phyloP scores from a whole-genome alignment of 768 basidiomycete species.

The Leccinum uliginosum region DNA sequence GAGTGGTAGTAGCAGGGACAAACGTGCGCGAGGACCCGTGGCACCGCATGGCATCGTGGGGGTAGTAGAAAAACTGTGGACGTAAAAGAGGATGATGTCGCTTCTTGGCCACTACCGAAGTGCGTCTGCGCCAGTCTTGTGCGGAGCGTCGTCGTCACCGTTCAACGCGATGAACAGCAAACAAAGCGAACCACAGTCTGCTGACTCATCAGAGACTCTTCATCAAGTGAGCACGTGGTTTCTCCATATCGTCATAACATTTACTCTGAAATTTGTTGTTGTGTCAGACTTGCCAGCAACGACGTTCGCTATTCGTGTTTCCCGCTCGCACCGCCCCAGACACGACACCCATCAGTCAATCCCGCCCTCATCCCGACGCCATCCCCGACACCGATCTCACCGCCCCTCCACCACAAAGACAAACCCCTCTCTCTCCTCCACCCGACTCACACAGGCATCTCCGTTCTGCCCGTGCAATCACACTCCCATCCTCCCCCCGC shows the following conservation, averaged over 20 bases:
- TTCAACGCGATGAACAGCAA: conserved; percentile 9
- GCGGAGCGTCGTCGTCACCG: conserved; percentile 6
- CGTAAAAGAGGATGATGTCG: conserved; percentile 6
- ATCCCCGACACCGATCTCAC: background rate
- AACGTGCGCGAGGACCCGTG: conserved; percentile 36
- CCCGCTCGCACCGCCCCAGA: background rate
- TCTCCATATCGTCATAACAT: conserved; percentile 31
- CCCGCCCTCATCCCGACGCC: conserved; percentile 3
- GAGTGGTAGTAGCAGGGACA: conserved; percentile 24
- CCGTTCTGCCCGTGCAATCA: conserved; percentile 29
- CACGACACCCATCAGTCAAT: background rate
- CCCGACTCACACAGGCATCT: conserved; percentile 27
- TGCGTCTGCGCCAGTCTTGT: conserved; percentile 9
- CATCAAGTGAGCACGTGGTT: conserved; percentile 32
- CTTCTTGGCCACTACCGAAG: conserved; percentile 16
- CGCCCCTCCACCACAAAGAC: background rate
- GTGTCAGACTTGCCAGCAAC: background rate
- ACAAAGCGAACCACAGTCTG: conserved; percentile 1
- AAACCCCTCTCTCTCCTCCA: conserved; percentile 29
- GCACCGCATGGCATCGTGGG: conserved; percentile 26
- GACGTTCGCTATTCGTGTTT: background rate
- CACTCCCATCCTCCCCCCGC: conserved; percentile 30
- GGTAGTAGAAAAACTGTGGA: conserved; percentile 24
- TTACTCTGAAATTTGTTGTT: conserved; percentile 11
- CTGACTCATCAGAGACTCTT: conserved; percentile 30